Conservation (phyloP, 1,284 basidiomycete genomes). For the Polyporus tsugae region DNA sequence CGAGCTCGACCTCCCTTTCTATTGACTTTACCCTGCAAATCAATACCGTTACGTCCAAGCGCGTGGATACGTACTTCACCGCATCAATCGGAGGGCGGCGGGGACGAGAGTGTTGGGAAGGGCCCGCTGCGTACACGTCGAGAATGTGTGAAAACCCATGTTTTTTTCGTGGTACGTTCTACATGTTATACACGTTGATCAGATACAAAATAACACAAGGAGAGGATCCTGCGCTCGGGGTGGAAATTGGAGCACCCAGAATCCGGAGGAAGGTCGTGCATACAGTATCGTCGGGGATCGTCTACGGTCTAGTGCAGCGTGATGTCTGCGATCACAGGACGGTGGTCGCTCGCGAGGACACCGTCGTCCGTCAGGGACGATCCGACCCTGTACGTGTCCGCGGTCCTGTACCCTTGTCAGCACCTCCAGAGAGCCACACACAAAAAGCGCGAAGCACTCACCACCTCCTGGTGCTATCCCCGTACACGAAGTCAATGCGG, state of each 20-base stretch:
- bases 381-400: slow-evolving; percentile 50
- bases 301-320: slow-evolving; percentile 27
- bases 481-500: slow-evolving; percentile 64
- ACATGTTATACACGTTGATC: slow-evolving; percentile 4
- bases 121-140: neutral
- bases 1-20: neutral
- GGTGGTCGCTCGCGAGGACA: slow-evolving; percentile 63
- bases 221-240: neutral
- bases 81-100: neutral
- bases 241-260: neutral
- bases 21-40: neutral
- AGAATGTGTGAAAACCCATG: neutral
- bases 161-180: neutral
- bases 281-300: neutral
- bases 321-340: slow-evolving; percentile 58
- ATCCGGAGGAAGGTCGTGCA: neutral
- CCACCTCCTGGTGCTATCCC: slow-evolving; percentile 57
- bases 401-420: slow-evolving; percentile 43
- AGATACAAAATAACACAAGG: neutral
- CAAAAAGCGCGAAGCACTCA: slow-evolving; percentile 37
- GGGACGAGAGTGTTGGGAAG: neutral
- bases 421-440: neutral
- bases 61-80: neutral
- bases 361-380: slow-evolving; percentile 60
- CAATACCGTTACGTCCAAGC: too few relatives aligned